Evolutionary conservation across 2,329 filamentous ascomycete genomes (phyloP).

Genomic region (Diaporthe aspalathi): DNA sequence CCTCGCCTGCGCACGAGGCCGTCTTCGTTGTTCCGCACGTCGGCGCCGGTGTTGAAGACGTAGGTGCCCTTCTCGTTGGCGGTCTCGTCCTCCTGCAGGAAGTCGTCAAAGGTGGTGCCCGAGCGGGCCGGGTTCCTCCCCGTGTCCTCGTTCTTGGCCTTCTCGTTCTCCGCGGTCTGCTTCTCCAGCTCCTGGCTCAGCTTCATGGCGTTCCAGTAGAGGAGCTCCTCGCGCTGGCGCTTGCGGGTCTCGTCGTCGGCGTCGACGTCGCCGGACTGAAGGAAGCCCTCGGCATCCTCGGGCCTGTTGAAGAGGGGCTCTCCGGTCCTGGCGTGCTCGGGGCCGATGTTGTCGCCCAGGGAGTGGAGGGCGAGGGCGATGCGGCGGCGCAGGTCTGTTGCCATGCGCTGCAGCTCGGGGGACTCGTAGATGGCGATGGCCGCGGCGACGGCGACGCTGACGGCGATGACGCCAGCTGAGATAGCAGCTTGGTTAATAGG

Average conservation of each 20-base stretch:
- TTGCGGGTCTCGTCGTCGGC: slow-evolving; percentile 72
- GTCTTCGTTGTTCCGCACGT: slow-evolving; percentile 54
- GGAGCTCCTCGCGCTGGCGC: slow-evolving; percentile 71
- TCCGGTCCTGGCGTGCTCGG: slow-evolving; percentile 49
- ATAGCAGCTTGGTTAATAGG: slow-evolving; percentile 66
- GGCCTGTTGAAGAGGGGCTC: slow-evolving; percentile 73
- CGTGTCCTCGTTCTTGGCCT: too few species aligned
- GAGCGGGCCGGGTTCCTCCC: neutral
- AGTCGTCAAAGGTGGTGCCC: slow-evolving; percentile 68
- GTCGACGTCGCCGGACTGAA: slow-evolving; percentile 66
- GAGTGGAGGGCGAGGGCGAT: slow-evolving; percentile 70
- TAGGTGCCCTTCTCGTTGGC: slow-evolving; percentile 64
- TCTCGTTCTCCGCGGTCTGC: slow-evolving; percentile 43
- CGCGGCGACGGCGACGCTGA: slow-evolving; percentile 67
- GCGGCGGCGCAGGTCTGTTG: slow-evolving; percentile 70
- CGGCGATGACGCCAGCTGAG: slow-evolving; percentile 69
- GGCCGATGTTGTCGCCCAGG: slow-evolving; percentile 68
- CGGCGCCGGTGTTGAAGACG: slow-evolving; percentile 68
- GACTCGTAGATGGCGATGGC: slow-evolving; percentile 73
- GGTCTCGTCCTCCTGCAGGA: slow-evolving; percentile 62
- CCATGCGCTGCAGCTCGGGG: slow-evolving; percentile 71
- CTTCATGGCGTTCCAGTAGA: slow-evolving; percentile 68
- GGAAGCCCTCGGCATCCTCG: slow-evolving; percentile 73
- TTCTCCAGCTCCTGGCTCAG: slow-evolving; percentile 44
- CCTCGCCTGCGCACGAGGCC: slow-evolving; percentile 63